Evolutionary conservation across 768 basidiomycete genomes (phyloP), one percentile per base, ranked within the genome.

Genomic region (Rubroboletus satanas): DNA sequence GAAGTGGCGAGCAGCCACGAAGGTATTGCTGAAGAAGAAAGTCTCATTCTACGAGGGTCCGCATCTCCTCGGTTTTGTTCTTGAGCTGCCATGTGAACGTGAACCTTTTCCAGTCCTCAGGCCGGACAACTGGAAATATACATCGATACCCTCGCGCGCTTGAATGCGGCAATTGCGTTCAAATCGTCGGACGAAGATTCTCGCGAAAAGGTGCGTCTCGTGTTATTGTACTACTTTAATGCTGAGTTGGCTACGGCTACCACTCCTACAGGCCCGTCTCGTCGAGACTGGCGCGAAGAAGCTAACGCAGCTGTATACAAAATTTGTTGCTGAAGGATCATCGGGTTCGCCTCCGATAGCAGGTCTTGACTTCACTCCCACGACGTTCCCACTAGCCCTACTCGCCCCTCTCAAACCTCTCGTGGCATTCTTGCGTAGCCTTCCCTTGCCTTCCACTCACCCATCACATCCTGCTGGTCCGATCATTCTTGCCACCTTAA

Each of bases 201-300:
- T 5, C 76, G 74, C 0, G 81, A 85, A 60, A 82, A 81, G 37
- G 86, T 85, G 47, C 59, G 48, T 35, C 21, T 33, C 8, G 7
- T 31, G 7, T 53, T 7, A 10, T 28, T 51, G 17, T 44, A 9
- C 8, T 6, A 11, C 10, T 36, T 12, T 17, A 11, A 14, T 37
- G 7, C 17, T 51, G 17, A 32, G 36, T 3, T 21, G 38, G 28
- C 35, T 54, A 32, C 55, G 29, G 26, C 23, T 7, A 4, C 15
- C 2, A 17, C 17, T 5, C 31, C 11, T 12, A 5, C 59, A 77
- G 86, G 78, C 87, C n/a, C 82, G 86, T 39, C 79, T 93, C 5
- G 75, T 92, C 9, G 90, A 92, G 73, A 88, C 88, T 1, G 90
- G 91, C 8, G 83, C 84, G 6, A 91, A 91, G 74, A 91, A 90